A percentile compares a stretch with the other conserved stretches of the same genome.
Evolutionary conservation across 805 yeast species (phyloP).

Genomic region (Pachysolen tannophilus): DNA sequence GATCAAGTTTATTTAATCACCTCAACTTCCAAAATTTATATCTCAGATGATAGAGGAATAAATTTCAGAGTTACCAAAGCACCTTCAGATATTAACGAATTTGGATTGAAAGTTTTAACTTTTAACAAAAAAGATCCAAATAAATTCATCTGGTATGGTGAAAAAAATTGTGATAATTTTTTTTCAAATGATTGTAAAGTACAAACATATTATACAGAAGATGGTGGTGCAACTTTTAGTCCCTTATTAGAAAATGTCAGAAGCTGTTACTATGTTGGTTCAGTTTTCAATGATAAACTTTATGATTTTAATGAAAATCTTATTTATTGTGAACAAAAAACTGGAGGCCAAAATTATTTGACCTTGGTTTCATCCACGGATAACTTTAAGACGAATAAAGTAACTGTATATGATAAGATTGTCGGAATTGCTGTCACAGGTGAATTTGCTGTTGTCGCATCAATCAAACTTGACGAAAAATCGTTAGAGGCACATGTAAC

Average conservation of each 20-base stretch:
- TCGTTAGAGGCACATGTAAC: slow-evolving; percentile 66
- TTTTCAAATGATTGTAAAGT: slow-evolving; percentile 42
- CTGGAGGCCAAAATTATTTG: slow-evolving; percentile 17
- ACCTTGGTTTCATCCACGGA: slow-evolving; percentile 41
- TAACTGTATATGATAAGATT: slow-evolving; percentile 42
- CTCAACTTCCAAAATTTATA: slow-evolving; percentile 37
- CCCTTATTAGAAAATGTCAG: slow-evolving; percentile 44
- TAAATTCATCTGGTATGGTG: slow-evolving; percentile 65
- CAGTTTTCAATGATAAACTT: slow-evolving; percentile 30
- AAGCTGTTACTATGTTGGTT: slow-evolving; percentile 62
- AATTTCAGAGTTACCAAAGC: slow-evolving; percentile 37
- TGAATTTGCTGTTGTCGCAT: slow-evolving; percentile 68
- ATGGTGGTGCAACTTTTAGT: slow-evolving; percentile 60
- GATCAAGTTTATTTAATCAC: slow-evolving; percentile 53
- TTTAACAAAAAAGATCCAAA: slow-evolving; percentile 53
- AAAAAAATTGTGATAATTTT: slow-evolving; percentile 42
- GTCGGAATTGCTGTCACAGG: slow-evolving; percentile 71
- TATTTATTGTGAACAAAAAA: slow-evolving; percentile 54
- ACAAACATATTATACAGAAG: slow-evolving; percentile 52
- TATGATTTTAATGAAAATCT: slow-evolving; percentile 33
- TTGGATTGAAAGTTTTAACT: slow-evolving; percentile 33
- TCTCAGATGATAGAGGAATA: slow-evolving; percentile 63
- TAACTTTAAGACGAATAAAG: slow-evolving; percentile 33
- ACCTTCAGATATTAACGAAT: slow-evolving; percentile 41
- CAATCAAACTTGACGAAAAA: slow-evolving; percentile 34